These are phyloP conservation scores for Polyporus arcularius DNA, from an alignment of 768 basidiomycete species.

Conservation along the genomic window DNA sequence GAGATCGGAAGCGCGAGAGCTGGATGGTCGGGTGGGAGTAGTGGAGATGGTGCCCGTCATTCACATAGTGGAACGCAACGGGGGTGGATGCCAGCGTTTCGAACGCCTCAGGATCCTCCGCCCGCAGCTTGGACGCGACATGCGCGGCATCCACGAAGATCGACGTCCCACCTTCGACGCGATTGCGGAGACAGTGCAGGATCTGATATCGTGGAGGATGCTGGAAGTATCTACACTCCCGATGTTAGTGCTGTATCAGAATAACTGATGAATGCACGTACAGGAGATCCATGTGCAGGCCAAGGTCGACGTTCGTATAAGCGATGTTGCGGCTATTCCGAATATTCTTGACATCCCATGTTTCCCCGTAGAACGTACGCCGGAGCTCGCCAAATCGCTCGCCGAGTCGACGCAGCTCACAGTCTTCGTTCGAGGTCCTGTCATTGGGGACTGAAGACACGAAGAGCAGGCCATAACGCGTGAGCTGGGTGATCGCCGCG, in stretches of 20 bases:
- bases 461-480: constrained; percentile 73
- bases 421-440: constrained; percentile 58
- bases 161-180: constrained; percentile 80
- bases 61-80: constrained; percentile 90
- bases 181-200: constrained; percentile 86
- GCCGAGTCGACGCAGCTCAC: constrained; percentile 70
- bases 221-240: constrained; percentile 73
- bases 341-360: constrained; percentile 86
- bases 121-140: constrained; percentile 56
- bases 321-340: constrained; percentile 86
- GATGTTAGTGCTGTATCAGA: neutral
- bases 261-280: constrained; percentile 40
- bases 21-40: constrained; percentile 75
- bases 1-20: constrained; percentile 35
- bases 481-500: constrained; percentile 66
- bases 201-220: constrained; percentile 91
- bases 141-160: constrained; percentile 83
- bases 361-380: constrained; percentile 84
- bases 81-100: constrained; percentile 56
- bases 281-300: constrained; percentile 91
- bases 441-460: constrained; percentile 67
- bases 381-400: constrained; percentile 73
- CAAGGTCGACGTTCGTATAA: constrained; percentile 88
- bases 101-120: constrained; percentile 52
- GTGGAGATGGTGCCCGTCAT: constrained; percentile 84